Percentiles rank a stretch among this genome's conserved stretches.
phyloP scores from a whole-genome alignment of 331 rosid species.

The Rhamnella rubrinervis region DNA sequence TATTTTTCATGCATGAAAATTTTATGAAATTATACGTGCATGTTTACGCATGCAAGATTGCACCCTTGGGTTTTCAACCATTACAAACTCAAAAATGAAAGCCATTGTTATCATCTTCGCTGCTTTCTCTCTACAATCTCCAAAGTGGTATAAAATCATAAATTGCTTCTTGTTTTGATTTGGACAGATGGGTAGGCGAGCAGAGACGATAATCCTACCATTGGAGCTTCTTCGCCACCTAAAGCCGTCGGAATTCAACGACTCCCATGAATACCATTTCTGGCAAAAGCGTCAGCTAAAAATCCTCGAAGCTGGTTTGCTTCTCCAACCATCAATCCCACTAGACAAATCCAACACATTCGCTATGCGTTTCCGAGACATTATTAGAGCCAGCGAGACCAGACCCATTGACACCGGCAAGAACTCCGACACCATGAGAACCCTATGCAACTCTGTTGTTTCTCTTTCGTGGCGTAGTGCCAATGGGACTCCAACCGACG shows the following conservation, averaged over 20 bases:
- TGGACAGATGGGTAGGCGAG: conserved; percentile 72
- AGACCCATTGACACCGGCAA: conserved; percentile 67
- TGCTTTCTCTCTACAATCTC: no score
- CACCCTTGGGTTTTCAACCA: no score
- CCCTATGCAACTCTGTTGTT: conserved; percentile 80
- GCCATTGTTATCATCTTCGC: no score
- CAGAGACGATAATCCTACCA: conserved; percentile 94
- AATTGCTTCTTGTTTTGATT: background rate
- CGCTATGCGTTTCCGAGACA: conserved; percentile 72
- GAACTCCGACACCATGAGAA: conserved; percentile 84
- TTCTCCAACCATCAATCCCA: conserved; percentile 62
- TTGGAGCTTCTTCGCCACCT: conserved; percentile 80
- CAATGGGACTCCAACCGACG: conserved; percentile 70
- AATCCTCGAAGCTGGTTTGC: conserved; percentile 72
- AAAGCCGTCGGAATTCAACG: conserved; percentile 82
- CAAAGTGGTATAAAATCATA: no score
- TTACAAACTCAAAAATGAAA: no score
- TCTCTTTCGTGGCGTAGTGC: conserved; percentile 84
- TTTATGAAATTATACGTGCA: no score
- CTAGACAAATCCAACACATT: conserved; percentile 57
- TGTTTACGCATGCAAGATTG: no score
- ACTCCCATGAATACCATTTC: conserved; percentile 68
- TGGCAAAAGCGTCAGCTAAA: conserved; percentile 93
- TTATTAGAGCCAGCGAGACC: conserved; percentile 38
- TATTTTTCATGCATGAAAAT: no score